phyloP scores from a whole-genome alignment of 768 basidiomycete species.

The Termitomyces sp. region DNA sequence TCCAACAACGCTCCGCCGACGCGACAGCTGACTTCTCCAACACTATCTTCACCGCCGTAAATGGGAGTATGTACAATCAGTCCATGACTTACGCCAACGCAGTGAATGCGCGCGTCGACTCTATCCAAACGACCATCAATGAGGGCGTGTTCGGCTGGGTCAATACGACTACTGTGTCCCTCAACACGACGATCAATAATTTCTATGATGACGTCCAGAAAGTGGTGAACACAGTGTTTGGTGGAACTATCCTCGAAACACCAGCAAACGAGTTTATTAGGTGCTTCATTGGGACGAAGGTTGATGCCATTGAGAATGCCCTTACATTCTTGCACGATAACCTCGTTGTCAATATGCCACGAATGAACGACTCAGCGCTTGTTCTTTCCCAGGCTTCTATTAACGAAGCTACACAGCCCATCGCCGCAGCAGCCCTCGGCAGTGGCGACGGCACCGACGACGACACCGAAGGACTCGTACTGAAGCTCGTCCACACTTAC shows the following conservation, averaged over 20 bases:
- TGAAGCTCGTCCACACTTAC: slow-evolving; percentile 69
- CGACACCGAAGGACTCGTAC: slow-evolving; percentile 55
- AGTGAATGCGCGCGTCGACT: slow-evolving; percentile 67
- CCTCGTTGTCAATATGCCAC: slow-evolving; percentile 74
- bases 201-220: slow-evolving; percentile 87
- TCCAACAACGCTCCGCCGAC: slow-evolving; percentile 52
- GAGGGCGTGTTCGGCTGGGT: slow-evolving; percentile 93
- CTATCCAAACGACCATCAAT: slow-evolving; percentile 74
- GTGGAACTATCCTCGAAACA: slow-evolving; percentile 73
- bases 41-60: slow-evolving; percentile 70
- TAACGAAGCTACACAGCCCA: slow-evolving; percentile 71
- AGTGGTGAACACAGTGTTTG: slow-evolving; percentile 73
- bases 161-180: slow-evolving; percentile 78
- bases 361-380: slow-evolving; percentile 68
- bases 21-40: slow-evolving; percentile 63
- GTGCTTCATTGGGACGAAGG: slow-evolving; percentile 90
- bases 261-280: slow-evolving; percentile 84
- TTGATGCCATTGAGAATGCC: slow-evolving; percentile 79
- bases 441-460: slow-evolving; percentile 35
- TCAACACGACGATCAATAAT: slow-evolving; percentile 80
- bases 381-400: slow-evolving; percentile 69
- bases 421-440: slow-evolving; percentile 78
- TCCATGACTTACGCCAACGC: slow-evolving; percentile 71
- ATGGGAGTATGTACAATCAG: slow-evolving; percentile 77
- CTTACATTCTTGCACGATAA: slow-evolving; percentile 91